These are phyloP conservation scores for Lentinula sp. DNA, from an alignment of 768 basidiomycete species.

Conservation along the genomic window DNA sequence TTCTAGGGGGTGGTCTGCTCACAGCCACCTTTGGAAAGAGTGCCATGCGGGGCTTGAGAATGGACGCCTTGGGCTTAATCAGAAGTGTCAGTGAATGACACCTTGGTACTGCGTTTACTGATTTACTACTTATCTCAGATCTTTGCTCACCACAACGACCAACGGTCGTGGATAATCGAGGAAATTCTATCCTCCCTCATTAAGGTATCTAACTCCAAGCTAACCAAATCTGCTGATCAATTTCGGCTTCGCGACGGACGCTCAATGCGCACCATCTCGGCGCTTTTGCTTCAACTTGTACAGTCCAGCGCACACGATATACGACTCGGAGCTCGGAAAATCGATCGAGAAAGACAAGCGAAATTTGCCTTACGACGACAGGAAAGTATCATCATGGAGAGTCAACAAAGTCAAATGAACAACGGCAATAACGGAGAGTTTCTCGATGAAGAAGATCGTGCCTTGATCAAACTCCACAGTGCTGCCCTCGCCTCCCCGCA, in stretches of 20 bases:
- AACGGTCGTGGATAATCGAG: slow-evolving; percentile 96
- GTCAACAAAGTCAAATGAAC: slow-evolving; percentile 17
- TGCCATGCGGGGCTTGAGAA: slow-evolving; percentile 74
- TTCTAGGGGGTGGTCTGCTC: slow-evolving; percentile 39
- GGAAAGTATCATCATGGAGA: slow-evolving; percentile 49
- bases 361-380: slow-evolving; percentile 55
- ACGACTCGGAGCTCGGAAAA: slow-evolving; percentile 56
- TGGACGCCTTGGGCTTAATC: slow-evolving; percentile 80
- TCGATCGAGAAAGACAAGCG: slow-evolving; percentile 59
- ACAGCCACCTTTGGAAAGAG: slow-evolving; percentile 67
- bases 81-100: slow-evolving; percentile 57
- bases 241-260: slow-evolving; percentile 74
- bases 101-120: neutral
- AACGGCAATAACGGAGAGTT: slow-evolving; percentile 24
- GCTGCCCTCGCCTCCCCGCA: slow-evolving; percentile 76
- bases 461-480: slow-evolving; percentile 68
- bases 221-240: slow-evolving; percentile 64
- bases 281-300: slow-evolving; percentile 89
- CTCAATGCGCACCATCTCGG: slow-evolving; percentile 90
- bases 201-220: slow-evolving; percentile 85
- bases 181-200: slow-evolving; percentile 89
- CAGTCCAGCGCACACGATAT: slow-evolving; percentile 92
- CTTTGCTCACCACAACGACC: slow-evolving; percentile 86
- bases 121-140: slow-evolving; percentile 42
- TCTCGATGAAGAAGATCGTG: slow-evolving; percentile 63